A percentile compares a stretch with the other conserved stretches of the same genome.
phyloP scores from a whole-genome alignment of 2,329 filamentous ascomycete species.

The Penicillium capsulatum region DNA sequence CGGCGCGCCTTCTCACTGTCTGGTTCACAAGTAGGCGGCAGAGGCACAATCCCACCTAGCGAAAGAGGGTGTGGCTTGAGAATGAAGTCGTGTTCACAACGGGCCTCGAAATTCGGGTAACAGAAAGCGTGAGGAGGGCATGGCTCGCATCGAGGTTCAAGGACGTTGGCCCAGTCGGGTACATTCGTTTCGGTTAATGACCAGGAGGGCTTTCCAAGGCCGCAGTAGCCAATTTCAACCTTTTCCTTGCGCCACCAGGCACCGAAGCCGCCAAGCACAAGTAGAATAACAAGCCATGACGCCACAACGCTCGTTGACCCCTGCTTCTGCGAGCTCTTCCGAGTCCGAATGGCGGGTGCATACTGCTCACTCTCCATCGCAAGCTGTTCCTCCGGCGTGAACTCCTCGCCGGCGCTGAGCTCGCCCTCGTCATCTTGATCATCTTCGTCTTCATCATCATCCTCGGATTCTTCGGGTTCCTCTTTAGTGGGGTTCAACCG shows the following conservation, averaged over 20 bases:
- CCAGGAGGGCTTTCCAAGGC: slow-evolving; percentile 65
- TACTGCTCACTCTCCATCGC: slow-evolving; percentile 68
- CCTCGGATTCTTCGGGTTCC: slow-evolving; percentile 38
- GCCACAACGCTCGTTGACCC: slow-evolving; percentile 56
- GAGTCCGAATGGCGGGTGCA: slow-evolving; percentile 16
- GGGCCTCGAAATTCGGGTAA: slow-evolving; percentile 69
- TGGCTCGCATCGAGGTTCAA: slow-evolving; percentile 79
- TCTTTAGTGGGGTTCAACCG: slow-evolving; percentile 32
- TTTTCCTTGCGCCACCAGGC: slow-evolving; percentile 93
- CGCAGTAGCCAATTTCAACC: slow-evolving; percentile 92
- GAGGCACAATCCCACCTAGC: slow-evolving; percentile 71
- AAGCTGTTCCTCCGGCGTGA: slow-evolving; percentile 84
- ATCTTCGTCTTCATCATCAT: slow-evolving; percentile 42
- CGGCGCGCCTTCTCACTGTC: slow-evolving; percentile 88
- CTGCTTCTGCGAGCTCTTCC: slow-evolving; percentile 32
- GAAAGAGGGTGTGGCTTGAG: slow-evolving; percentile 79
- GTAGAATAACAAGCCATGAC: slow-evolving; percentile 66
- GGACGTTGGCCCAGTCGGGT: slow-evolving; percentile 65
- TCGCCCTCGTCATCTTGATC: slow-evolving; percentile 60
- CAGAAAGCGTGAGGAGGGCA: slow-evolving; percentile 91
- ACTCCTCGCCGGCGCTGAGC: slow-evolving; percentile 69
- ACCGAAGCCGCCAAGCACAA: slow-evolving; percentile 67
- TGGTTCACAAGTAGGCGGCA: slow-evolving; percentile 88
- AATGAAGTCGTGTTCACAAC: slow-evolving; percentile 84
- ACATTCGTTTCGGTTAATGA: slow-evolving; percentile 60